Conservation (phyloP, 768 basidiomycete species). For the Naganishia vaughanmartiniae region DNA sequence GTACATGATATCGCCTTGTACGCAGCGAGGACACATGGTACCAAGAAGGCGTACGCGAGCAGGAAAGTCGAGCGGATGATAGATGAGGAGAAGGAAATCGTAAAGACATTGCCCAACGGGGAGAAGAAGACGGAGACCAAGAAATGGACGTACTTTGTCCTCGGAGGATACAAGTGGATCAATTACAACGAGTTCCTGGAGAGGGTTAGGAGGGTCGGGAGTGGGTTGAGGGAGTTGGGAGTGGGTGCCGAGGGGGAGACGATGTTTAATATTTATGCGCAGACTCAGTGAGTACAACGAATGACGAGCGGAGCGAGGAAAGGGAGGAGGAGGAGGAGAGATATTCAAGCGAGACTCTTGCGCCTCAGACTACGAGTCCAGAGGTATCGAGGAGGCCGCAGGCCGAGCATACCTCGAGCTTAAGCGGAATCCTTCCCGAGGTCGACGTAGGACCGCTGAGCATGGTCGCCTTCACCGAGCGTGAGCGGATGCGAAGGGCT, state of each 20-base stretch:
- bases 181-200: slow-evolving; percentile 70
- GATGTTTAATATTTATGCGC: slow-evolving; percentile 83
- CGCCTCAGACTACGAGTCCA: too few species aligned
- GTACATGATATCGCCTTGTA: slow-evolving; percentile 75
- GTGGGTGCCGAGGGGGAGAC: slow-evolving; percentile 61
- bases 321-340: too few species aligned
- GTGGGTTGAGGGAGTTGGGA: slow-evolving; percentile 70
- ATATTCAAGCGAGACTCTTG: too few species aligned
- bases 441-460: too few species aligned
- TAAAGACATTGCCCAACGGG: slow-evolving; percentile 61
- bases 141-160: slow-evolving; percentile 92
- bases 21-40: slow-evolving; percentile 70
- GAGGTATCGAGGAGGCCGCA: too few species aligned
- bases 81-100: slow-evolving; percentile 86
- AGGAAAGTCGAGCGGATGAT: slow-evolving; percentile 68
- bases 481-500: too few species aligned
- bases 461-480: too few species aligned
- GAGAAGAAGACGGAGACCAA: slow-evolving; percentile 82
- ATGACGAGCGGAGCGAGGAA: too few species aligned
- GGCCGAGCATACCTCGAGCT: too few species aligned
- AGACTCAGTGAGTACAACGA: slow-evolving; percentile 74
- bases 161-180: slow-evolving; percentile 82
- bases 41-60: slow-evolving; percentile 73
- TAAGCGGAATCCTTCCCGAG: too few species aligned
- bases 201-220: slow-evolving; percentile 63